Evolutionary conservation across 75 land plant species (phyloP), one percentile per base, ranked within the genome.

Genomic region (Picea glauca): DNA sequence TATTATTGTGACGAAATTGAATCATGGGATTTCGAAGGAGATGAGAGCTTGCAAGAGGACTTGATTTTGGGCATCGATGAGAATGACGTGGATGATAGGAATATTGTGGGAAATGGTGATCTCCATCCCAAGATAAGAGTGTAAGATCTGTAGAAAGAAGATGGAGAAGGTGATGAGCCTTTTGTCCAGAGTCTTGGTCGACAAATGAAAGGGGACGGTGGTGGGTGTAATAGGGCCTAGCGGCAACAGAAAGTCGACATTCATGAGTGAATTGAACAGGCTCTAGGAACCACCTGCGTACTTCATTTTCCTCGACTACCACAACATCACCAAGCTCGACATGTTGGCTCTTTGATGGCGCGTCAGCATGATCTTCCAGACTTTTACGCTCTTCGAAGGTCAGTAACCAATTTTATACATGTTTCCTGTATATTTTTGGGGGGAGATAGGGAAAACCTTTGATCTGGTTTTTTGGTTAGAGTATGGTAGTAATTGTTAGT

Each of bases 351-450:
- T 94, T 62, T 87, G 99, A 21, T 90, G 99, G 13, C 84, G 89
- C 35, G 91, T 94, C 82, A 98, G 99, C 72, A 96, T 96, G 99
- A 88, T 96, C 54, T 96, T 96, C 80, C 99, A 96, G 83, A 81
- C 87, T 18, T 97, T 98, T 14, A 88, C 84, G 74, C 87, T 96
- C 56, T 94, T 26, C 26, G 26, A 26, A 26, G 26, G 26, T 26
- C 26, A 26, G 26, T 26, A 26, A 26, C 26, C 26, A 94, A 26
- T 26, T 26, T 26, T 26, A 26, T 26, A 26, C 26, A 26, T 26
- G 26, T 26, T 26, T 26, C 26, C 26, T 26, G 26, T 26, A 26
- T 26, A 26, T 26, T 26, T 26, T 26, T 26, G 26, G 26, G 26
- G 26, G 26, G 26, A 26, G 26, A 26, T 26, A 26, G 26, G 26